Base-by-base conservation (phyloP, 345 rosid species). In the Eucalyptus caleyi region DNA sequence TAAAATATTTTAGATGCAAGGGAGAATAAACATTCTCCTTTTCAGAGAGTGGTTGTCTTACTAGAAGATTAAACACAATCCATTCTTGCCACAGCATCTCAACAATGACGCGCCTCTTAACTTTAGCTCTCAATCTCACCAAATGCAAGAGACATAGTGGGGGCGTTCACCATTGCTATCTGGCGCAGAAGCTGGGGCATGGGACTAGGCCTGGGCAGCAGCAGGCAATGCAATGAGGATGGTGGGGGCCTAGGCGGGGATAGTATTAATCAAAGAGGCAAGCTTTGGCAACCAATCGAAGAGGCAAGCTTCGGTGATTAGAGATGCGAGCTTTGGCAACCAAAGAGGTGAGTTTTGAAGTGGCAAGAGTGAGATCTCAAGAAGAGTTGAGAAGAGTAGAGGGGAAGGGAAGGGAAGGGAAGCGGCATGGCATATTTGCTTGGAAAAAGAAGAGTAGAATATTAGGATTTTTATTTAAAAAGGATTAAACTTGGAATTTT, bases 171-270 rank as follows among this genome's bases (percentile, higher is more conserved):
- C 1, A 1, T 50, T 2, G 7, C 18, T 50, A 2, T 6, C 1
- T 5, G 6, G 1, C 0, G 6, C 18, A 1, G 2, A 7, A 50
- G 54, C 3, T 1, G 4, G 8, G 54, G 9, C 3, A 3, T 51
- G 23, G 23, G 56, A 18, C 2, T 51, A 0, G 23, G 9, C 9
- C 0, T 51, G 0, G 54, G 54, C 0, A 0, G 1, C 7, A 0
- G 3, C 1, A 50, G 3, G 6, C 51, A 50, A 50, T 0, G 51
- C 0, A 14, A 50, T 50, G 51, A 1, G 0, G 16, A 50, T 50
- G 51, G 51, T 14, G 51, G 15, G 53, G 53, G 56, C 23, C 0
- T 51, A 0, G 56, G 23, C 0, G 4, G 1, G 9, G 23, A 51
- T 7, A 51, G 9, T 51, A 51, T 18, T 51, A 1, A 47, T 0